Evolutionary conservation across 1,284 basidiomycete genomes (phyloP).

Genomic region (Trichosporon coremiiforme): DNA sequence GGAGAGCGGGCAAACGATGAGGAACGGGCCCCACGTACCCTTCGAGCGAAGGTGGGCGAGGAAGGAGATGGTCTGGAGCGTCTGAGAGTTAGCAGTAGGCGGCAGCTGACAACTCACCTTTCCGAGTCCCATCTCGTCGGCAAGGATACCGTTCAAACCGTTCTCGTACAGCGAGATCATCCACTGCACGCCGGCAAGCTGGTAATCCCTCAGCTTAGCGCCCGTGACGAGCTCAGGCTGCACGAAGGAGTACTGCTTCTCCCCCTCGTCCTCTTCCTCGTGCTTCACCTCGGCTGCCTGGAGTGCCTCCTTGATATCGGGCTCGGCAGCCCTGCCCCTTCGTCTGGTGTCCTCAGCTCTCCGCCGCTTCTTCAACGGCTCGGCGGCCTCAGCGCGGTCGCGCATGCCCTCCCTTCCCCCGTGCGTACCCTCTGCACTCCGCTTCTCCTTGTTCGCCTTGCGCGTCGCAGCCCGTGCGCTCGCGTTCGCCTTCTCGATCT

Average conservation of each 20-base stretch:
- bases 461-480: constrained; percentile 48
- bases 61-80: constrained; percentile 90
- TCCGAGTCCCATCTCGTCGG: constrained; percentile 82
- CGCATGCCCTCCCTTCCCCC: constrained; percentile 32
- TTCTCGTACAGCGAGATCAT: constrained; percentile 91
- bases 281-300: constrained; percentile 23
- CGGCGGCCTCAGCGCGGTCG: constrained; percentile 27
- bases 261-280: constrained; percentile 35
- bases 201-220: constrained; percentile 82
- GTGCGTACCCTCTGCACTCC: constrained; percentile 30
- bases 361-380: constrained; percentile 20
- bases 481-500: constrained; percentile 50
- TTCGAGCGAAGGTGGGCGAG: constrained; percentile 82
- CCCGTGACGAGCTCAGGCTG: constrained; percentile 84
- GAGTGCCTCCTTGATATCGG: neutral
- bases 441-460: constrained; percentile 54
- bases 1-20: constrained; percentile 87
- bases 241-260: constrained; percentile 54
- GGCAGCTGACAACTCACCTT: constrained; percentile 60
- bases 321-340: constrained; percentile 20
- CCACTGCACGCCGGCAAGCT: constrained; percentile 94
- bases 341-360: constrained; percentile 10
- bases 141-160: constrained; percentile 90
- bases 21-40: constrained; percentile 74
- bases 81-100: constrained; percentile 59